Evolutionary conservation across 2,329 filamentous ascomycete genomes (phyloP).

Genomic region (Drechmeria coniospora): DNA sequence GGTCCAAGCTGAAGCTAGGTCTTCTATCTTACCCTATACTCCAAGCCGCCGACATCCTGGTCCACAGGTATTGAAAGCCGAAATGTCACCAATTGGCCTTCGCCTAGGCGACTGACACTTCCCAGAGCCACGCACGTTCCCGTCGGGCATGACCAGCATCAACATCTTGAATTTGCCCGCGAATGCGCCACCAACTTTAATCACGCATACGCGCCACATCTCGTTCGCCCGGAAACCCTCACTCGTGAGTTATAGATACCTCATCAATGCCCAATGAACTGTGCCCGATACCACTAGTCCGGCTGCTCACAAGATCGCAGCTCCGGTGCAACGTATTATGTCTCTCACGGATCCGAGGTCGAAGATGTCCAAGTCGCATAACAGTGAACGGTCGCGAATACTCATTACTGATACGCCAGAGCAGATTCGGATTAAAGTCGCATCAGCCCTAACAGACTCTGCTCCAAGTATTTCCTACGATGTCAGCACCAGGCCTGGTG

Average conservation of each 20-base stretch:
- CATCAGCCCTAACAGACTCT: constrained; percentile 62
- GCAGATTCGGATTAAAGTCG: constrained; percentile 55
- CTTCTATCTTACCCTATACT: constrained; percentile 93
- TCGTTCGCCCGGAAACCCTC: constrained; percentile 54
- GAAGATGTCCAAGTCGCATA: constrained; percentile 93
- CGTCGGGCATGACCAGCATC: constrained; percentile 86
- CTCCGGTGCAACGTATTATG: constrained; percentile 77
- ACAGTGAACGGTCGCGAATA: constrained; percentile 59
- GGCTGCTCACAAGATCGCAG: constrained; percentile 20
- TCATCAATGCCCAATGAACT: not conserved
- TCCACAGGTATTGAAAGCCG: constrained; percentile 46
- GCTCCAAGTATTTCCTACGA: constrained; percentile 55
- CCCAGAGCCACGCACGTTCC: constrained; percentile 77
- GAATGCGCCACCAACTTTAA: constrained; percentile 84
- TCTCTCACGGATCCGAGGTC: constrained; percentile 59
- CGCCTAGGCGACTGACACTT: constrained; percentile 1
- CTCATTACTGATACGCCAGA: constrained; percentile 57
- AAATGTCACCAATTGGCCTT: not conserved
- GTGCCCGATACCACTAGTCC: too few species aligned
- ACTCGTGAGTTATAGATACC: constrained; percentile 37
- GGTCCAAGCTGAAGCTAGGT: constrained; percentile 59
- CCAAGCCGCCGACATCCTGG: constrained; percentile 83
- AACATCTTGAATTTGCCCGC: constrained; percentile 86
- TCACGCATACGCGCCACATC: constrained; percentile 46
- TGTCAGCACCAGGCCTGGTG: constrained; percentile 52